Evolutionary conservation across 495 filamentous ascomycete species (phyloP), one percentile per base, ranked within the genome.

Genomic region (Hypoxylon cercidicola): DNA sequence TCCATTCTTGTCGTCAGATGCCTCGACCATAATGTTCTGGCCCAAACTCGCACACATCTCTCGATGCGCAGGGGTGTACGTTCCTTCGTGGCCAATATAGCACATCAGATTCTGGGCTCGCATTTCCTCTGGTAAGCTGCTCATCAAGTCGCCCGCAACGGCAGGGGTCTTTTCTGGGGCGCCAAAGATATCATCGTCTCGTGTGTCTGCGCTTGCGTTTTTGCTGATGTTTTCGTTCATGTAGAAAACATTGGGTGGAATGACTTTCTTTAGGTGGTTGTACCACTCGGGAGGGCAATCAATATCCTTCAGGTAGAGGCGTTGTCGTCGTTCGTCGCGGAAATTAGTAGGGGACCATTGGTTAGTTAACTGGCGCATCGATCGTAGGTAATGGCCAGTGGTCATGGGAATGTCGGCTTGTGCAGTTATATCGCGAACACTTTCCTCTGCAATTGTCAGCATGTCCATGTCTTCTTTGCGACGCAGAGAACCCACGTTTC

Each of bases 11-110:
- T 89, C 79, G 41, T 87, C 85, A 7, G 93, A 97, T 1, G 92
- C 87, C 60, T 97, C 90, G 2, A 99, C 92, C 95, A 99, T 99
- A 51, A 99, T 89, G 70, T 99, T 99, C 50, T 99, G 95, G 0
- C 95, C 94, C 34, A 99, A 81, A 58, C 89, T 95, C 13, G 91
- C 95, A 76, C 94, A 99, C 95, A 99, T 99, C 72, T 99, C 95
- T 70, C 92, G 88, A 74, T 99, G 95, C 13, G 93, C 90, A 51
- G 95, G 93, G 0, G 95, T 99, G 71, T 96, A 99, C 1, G 95
- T 99, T 0, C 95, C 95, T 77, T 99, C 95, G 68, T 97, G 95
- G 1, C 95, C 95, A 64, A 97, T 89, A 72, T 99, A 99, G 77
- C 93, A 97, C 94, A 97, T 97, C 70, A 99, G 82, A 58, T 99